Base-by-base conservation (phyloP, 768 basidiomycete genomes). In the Kwoniella pini region DNA sequence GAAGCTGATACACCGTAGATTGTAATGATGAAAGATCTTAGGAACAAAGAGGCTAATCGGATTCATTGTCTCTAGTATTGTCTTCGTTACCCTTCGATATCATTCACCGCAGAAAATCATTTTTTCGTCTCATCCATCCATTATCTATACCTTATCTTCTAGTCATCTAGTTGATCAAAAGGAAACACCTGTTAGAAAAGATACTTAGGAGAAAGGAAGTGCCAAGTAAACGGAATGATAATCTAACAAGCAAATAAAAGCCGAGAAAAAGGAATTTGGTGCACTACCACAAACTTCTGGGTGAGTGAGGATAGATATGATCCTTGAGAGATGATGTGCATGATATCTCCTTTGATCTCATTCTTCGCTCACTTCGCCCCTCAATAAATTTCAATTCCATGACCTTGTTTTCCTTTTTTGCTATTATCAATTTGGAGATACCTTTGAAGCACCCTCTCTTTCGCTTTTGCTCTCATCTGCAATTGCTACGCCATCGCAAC, bases 31-130 rank as follows among this genome's bases (percentile, higher is more conserved):
- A n/a, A 30, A 2, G 24, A 33, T 13, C 6, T 19, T 15, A 11
- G 17, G 3, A 13, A 36, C 15, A 33, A 33, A n/a, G 11, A 50
- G 48, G 48, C 48, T 50, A 33, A 50, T 50, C 48, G 48, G 48
- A 33, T 50, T 50, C 48, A 24, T 15, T 31, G 13, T 28, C 48
- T 24, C 31, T 31, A 31, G 17, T 4, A 11, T 31, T 33, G 24
- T 19, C 17, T 31, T 28, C 6, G 24, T 12, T 27, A 46, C 7
- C 45, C 12, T 15, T 15, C 5, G 13, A 15, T 6, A 17, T 46
- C 21, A 17, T 27, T 15, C 0, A 13, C 24, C 45, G 43, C 11
- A 11, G 11, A 11, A 4, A 28, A 21, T 11, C 48, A 17, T 15
- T n/a, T 30, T 44, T n/a, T 22, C 43, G 15, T 36, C 7, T 15